Evolutionary conservation across 176 grass and related monocot genomes (phyloP).

Genomic region (Oryza longistaminata): DNA sequence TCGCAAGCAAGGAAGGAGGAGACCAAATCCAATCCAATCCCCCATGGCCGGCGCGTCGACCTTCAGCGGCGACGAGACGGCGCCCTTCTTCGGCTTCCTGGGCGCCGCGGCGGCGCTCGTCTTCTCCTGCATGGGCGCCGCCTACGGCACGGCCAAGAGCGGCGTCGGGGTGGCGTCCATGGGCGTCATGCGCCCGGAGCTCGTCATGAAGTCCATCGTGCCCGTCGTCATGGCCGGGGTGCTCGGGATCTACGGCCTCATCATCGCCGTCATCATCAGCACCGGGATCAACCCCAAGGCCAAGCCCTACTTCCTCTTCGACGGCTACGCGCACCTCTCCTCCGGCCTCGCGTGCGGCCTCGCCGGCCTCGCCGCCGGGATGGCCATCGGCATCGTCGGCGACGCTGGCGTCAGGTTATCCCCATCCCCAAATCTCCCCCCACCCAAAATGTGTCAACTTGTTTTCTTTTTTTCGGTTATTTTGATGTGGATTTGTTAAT

Average conservation of each 20-base stretch:
- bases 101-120: constrained; percentile 66
- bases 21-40: too few species aligned
- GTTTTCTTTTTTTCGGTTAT: too few species aligned
- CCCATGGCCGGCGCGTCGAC: constrained; percentile 30
- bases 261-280: constrained; percentile 70
- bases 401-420: constrained; percentile 58
- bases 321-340: constrained; percentile 63
- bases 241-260: constrained; percentile 65
- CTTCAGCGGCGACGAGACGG: constrained; percentile 69
- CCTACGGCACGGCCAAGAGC: constrained; percentile 70
- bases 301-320: constrained; percentile 68
- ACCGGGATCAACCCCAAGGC: constrained; percentile 72
- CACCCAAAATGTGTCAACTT: too few species aligned
- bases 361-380: constrained; percentile 51
- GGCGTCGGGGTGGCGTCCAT: constrained; percentile 71
- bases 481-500: not conserved
- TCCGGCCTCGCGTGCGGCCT: constrained; percentile 62
- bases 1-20: too few species aligned
- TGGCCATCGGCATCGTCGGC: constrained; percentile 69
- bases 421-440: not conserved
- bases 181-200: constrained; percentile 69
- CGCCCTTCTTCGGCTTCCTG: constrained; percentile 74
- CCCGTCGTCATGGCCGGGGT: constrained; percentile 69
- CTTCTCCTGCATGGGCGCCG: constrained; percentile 70
- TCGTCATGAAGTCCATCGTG: constrained; percentile 69